Percentiles rank a stretch among this genome's conserved stretches.
Conservation (phyloP, 345 rosid genomes). For the Capsella bursapastoris region DNA sequence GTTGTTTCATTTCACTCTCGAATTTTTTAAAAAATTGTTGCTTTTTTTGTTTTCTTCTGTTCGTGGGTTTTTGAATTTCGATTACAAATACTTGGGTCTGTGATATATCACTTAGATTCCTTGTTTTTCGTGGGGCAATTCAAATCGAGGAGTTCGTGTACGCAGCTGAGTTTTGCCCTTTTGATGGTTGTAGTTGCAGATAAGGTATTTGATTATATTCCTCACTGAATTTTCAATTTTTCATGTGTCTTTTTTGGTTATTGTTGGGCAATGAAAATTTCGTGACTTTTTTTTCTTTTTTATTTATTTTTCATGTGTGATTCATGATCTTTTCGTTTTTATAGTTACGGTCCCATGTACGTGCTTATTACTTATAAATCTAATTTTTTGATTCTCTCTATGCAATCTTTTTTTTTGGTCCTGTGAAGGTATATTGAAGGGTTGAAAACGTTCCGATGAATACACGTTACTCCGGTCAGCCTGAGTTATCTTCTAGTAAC, state of each 20-base stretch:
- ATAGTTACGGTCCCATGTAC: slow-evolving; percentile 31
- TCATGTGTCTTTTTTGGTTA: slow-evolving; percentile 40
- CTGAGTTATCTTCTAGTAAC: slow-evolving; percentile 54
- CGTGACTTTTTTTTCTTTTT: slow-evolving; percentile 15
- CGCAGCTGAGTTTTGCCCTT: slow-evolving; percentile 21
- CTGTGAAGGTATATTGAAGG: slow-evolving; percentile 17
- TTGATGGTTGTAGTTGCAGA: slow-evolving; percentile 36
- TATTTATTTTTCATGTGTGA: background rate
- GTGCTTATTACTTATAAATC: slow-evolving; percentile 15
- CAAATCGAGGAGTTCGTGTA: slow-evolving; percentile 32
- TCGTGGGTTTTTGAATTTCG: slow-evolving; percentile 10
- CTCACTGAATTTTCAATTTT: slow-evolving; percentile 46
- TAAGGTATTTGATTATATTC: slow-evolving; percentile 53
- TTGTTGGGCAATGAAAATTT: slow-evolving; percentile 41
- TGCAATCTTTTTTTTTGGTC: background rate
- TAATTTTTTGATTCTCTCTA: slow-evolving; percentile 10
- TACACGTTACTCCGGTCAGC: slow-evolving; percentile 54
- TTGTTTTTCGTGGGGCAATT: background rate
- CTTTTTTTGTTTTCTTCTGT: background rate
- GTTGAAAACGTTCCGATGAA: slow-evolving; percentile 50
- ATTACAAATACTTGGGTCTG: slow-evolving; percentile 1
- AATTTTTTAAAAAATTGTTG: background rate
- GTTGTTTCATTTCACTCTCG: background rate
- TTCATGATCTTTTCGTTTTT: slow-evolving; percentile 40
- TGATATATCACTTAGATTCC: background rate